Evolutionary conservation across 2,329 filamentous ascomycete species (phyloP), one percentile per base, ranked within the genome.

Genomic region (Fusarium aywerte): DNA sequence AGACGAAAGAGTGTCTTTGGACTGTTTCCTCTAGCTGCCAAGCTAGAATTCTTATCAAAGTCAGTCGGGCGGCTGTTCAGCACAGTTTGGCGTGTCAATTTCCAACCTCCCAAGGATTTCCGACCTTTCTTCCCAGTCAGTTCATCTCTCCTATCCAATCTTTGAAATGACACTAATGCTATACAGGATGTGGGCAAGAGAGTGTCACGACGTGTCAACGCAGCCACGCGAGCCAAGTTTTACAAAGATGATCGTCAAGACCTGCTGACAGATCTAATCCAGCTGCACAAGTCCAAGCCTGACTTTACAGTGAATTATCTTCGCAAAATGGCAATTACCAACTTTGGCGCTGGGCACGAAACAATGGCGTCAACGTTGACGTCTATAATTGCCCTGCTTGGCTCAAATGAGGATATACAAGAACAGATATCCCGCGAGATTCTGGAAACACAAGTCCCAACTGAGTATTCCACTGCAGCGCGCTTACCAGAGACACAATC

Each of bases 261-360:
- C 64, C 73, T 86, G 0, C 73, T 85, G 1, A 70, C 75, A 4
- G 83, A 85, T 58, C 67, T 86, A 2, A 80, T 86, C 15, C 74
- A 77, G 23, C 74, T 86, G 1, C 81, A 85, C 68, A 74, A 75
- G 15, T 74, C 79, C 6, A 81, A 79, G 20, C 80, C 82, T 1
- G 80, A 80, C 7, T 85, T 86, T 58, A 81, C 71, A 1, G 79
- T 83, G 25, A 73, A 68, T 0, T 85, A 86, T 51, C 77, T 86
- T 11, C 80, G 81, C 4, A 82, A 84, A 27, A 82, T 86, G 77
- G 83, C 82, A 4, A 77, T 85, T 4, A 85, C 84, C 3, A 86
- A 86, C 63, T 86, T 86, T 65, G 84, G 84, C 12, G 84, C 84
- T 2, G 84, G 84, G 0, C 84, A 86, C 59, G 84, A 86, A 67